Percentiles rank a stretch among this genome's conserved stretches.
Evolutionary conservation across 2,329 filamentous ascomycete species (phyloP).

Genomic region (Fusarium nelsonii): DNA sequence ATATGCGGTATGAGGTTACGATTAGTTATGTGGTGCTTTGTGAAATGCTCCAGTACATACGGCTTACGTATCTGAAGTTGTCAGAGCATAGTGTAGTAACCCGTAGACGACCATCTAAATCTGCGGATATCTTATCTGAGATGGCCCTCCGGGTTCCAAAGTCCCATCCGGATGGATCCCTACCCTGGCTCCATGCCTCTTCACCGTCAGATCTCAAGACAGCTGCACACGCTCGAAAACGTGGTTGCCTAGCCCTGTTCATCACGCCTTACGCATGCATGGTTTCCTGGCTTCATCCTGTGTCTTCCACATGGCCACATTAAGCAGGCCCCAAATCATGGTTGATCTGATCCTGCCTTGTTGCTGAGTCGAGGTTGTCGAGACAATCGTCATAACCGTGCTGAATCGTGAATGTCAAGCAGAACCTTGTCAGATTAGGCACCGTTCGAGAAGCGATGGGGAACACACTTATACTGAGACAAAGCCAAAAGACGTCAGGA

Average conservation of each 20-base stretch:
- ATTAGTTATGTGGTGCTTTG: constrained; percentile 11
- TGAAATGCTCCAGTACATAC: not conserved
- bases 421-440: constrained; percentile 20
- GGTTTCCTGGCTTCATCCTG: constrained; percentile 4
- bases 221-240: constrained; percentile 16
- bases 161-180: constrained; percentile 12
- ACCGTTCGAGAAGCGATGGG: constrained; percentile 30
- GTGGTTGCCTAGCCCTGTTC: constrained; percentile 34
- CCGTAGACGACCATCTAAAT: not conserved
- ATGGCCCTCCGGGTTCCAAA: constrained; percentile 13
- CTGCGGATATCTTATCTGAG: constrained; percentile 2
- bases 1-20: constrained; percentile 6
- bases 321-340: constrained; percentile 12
- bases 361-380: not conserved
- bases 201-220: constrained; percentile 29
- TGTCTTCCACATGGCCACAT: constrained; percentile 3
- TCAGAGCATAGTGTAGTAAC: not conserved
- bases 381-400: constrained; percentile 12
- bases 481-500: not conserved
- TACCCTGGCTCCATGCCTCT: constrained; percentile 9
- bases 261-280: constrained; percentile 18
- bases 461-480: constrained; percentile 1
- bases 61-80: not conserved
- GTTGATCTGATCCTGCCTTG: not conserved
- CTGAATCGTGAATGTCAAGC: constrained; percentile 11